A percentile compares a stretch with the other conserved stretches of the same genome.
phyloP scores from a whole-genome alignment of 2,329 filamentous ascomycete genomes.

The Dothidotthia symphoricarpi region DNA sequence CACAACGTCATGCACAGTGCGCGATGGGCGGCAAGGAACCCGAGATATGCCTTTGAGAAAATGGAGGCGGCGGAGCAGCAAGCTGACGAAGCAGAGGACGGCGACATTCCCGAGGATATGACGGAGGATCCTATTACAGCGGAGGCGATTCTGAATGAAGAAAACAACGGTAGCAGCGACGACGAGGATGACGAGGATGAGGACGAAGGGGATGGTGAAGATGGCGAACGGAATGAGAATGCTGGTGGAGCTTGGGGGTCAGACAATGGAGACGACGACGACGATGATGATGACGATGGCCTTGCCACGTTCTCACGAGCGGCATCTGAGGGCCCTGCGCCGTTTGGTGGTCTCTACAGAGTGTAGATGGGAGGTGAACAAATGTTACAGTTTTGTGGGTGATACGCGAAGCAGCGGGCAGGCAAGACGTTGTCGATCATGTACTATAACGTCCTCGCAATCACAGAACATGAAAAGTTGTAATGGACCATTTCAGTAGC shows the following conservation, averaged over 20 bases:
- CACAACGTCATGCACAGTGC: constrained; percentile 35
- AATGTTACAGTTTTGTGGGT: neutral
- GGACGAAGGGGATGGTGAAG: constrained; percentile 16
- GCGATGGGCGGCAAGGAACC: constrained; percentile 34
- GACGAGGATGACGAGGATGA: constrained; percentile 16
- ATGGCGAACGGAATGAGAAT: constrained; percentile 11
- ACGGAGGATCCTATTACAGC: constrained; percentile 32
- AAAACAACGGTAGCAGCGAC: constrained; percentile 12
- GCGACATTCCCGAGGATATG: constrained; percentile 31
- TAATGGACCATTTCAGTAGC: too few relatives aligned
- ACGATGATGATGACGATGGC: constrained; percentile 20
- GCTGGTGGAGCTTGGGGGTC: constrained; percentile 5
- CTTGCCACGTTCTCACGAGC: constrained; percentile 12
- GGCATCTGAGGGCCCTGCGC: constrained; percentile 19
- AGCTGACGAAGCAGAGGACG: constrained; percentile 19
- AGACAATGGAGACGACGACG: constrained; percentile 15
- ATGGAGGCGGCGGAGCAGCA: constrained; percentile 20
- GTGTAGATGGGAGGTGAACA: constrained; percentile 5
- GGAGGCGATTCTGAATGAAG: constrained; percentile 23
- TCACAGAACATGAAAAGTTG: too few relatives aligned
- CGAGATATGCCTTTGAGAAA: constrained; percentile 35
- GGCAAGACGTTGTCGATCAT: too few relatives aligned
- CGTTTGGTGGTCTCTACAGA: constrained; percentile 26
- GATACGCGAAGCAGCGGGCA: neutral
- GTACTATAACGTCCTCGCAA: neutral